phyloP scores from a whole-genome alignment of 306 rosid species.

The Gillenia trifoliata region DNA sequence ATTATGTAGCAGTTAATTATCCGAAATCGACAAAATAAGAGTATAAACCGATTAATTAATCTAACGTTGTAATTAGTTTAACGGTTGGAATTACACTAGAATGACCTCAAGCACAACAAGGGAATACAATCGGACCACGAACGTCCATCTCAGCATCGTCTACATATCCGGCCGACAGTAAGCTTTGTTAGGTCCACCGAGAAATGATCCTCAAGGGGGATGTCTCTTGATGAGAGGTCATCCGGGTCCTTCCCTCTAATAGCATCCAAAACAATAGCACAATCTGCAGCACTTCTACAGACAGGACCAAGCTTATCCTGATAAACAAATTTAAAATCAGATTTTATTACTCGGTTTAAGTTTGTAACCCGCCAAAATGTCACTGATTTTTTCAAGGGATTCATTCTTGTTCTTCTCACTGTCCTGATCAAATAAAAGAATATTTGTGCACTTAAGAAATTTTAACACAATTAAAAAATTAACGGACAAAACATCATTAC shows the following conservation, averaged over 20 bases:
- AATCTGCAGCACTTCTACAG: slow-evolving; percentile 69
- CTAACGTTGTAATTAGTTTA: too few relatives aligned
- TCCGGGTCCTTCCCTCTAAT: slow-evolving; percentile 68
- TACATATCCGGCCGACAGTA: slow-evolving; percentile 67
- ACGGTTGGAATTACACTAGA: too few relatives aligned
- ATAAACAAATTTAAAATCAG: slow-evolving; percentile 4
- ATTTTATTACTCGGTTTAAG: too few relatives aligned
- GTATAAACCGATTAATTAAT: background rate
- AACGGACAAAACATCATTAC: background rate
- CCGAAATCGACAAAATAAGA: background rate
- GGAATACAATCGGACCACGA: slow-evolving; percentile 13
- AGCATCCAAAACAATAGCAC: slow-evolving; percentile 54
- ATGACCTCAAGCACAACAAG: too few relatives aligned
- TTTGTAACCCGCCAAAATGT: background rate
- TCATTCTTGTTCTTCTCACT: slow-evolving; percentile 28
- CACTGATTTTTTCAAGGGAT: slow-evolving; percentile 10
- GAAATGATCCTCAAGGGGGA: slow-evolving; percentile 57
- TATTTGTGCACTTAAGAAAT: background rate
- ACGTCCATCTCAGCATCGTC: slow-evolving; percentile 79
- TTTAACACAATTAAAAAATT: background rate
- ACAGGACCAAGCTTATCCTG: slow-evolving; percentile 80
- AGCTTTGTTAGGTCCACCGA: slow-evolving; percentile 50
- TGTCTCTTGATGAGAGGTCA: slow-evolving; percentile 60
- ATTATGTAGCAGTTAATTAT: background rate
- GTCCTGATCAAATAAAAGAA: slow-evolving; percentile 33